Percentiles rank a stretch among this genome's conserved stretches.
Conservation (phyloP, 106 monocot genomes). For the Dactylorhiza incarnata region DNA sequence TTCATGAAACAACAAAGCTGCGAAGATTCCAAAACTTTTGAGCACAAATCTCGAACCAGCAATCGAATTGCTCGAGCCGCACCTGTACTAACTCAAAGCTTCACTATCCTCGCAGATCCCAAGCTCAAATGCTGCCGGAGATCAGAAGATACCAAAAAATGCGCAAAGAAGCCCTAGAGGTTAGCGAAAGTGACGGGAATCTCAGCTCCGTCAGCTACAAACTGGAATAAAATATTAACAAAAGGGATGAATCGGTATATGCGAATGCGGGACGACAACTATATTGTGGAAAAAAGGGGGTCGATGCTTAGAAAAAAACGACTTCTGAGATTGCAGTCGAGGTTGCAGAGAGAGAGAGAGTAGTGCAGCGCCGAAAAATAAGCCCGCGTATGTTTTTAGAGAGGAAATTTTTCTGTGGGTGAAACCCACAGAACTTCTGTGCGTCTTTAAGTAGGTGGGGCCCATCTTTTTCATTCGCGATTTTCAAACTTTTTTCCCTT, state of each 20-base stretch:
- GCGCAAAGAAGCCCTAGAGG: neutral
- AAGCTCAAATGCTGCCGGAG: neutral
- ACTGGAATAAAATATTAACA: neutral
- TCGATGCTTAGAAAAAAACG: too few species aligned
- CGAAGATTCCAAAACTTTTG: neutral
- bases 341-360: too few species aligned
- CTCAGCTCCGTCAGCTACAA: neutral
- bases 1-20: neutral
- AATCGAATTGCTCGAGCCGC: neutral
- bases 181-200: neutral
- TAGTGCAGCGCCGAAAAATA: too few species aligned
- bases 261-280: neutral
- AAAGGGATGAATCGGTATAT: neutral
- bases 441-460: too few species aligned
- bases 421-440: too few species aligned
- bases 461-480: too few species aligned
- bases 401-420: too few species aligned
- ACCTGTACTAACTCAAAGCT: neutral
- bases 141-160: neutral
- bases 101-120: conserved; percentile 11
- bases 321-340: too few species aligned
- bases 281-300: too few species aligned
- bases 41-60: conserved; percentile 1
- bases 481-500: too few species aligned
- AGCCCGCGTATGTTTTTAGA: too few species aligned